Evolutionary conservation across 2,329 filamentous ascomycete species (phyloP).

Genomic region (Diaporthe ampelina): DNA sequence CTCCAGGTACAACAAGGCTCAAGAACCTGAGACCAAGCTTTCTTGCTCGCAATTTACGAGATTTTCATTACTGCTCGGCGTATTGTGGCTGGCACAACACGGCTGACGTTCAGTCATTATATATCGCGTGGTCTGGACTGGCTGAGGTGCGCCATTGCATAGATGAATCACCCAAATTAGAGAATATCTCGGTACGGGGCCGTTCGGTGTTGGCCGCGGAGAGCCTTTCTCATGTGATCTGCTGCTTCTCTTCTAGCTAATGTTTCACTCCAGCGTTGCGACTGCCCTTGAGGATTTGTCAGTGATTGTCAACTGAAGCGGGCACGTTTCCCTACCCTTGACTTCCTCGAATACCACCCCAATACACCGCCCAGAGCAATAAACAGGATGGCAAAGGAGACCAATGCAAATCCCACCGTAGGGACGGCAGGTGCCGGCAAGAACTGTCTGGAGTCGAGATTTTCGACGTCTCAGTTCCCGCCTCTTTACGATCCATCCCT

Average conservation of each 20-base stretch:
- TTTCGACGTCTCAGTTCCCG: conserved; percentile 49
- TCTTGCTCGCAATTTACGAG: not conserved
- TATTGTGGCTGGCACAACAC: not conserved
- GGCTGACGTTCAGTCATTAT: conserved; percentile 12
- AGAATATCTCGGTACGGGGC: conserved; percentile 21
- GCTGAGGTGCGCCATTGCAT: not conserved
- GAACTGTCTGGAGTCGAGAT: conserved; percentile 50
- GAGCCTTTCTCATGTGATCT: not conserved
- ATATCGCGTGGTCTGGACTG: conserved; percentile 6
- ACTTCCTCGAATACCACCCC: conserved; percentile 1
- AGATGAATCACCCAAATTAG: conserved; percentile 22
- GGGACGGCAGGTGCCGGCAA: conserved; percentile 49
- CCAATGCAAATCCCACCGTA: conserved; percentile 44
- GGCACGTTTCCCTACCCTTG: not conserved
- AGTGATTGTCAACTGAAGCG: conserved; percentile 10
- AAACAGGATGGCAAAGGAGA: conserved; percentile 37
- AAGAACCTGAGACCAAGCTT: not conserved
- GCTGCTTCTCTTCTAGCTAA: conserved; percentile 9
- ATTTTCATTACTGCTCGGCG: not conserved
- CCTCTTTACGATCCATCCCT: conserved; percentile 49
- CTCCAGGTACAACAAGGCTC: conserved; percentile 18
- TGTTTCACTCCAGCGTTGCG: not conserved
- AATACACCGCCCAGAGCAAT: not conserved
- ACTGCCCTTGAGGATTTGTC: conserved; percentile 15
- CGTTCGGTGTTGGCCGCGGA: conserved; percentile 12